Percentiles rank a stretch among this genome's conserved stretches.
These are phyloP conservation scores for Lobosporangium transversale DNA, from an alignment of 192 early-diverging fungal species.

Conservation along the genomic window DNA sequence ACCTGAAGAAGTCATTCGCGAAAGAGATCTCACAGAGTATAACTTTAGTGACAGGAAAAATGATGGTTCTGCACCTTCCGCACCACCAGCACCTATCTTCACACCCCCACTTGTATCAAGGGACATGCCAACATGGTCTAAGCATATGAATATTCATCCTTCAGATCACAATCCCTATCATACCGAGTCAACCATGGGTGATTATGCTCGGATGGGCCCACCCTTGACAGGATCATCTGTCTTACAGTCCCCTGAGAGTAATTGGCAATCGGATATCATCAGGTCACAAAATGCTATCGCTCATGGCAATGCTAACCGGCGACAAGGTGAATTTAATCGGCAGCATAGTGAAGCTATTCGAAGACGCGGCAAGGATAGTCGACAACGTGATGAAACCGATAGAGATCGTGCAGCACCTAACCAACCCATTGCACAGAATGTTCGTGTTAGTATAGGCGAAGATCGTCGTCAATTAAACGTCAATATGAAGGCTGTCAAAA, in stretches of 20 bases:
- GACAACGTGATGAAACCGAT: background rate
- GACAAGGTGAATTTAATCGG: background rate
- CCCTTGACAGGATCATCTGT: too few species aligned
- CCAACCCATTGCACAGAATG: too few species aligned
- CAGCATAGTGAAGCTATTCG: too few species aligned
- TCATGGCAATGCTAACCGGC: background rate
- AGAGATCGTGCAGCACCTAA: background rate
- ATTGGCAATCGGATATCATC: too few species aligned
- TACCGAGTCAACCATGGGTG: background rate
- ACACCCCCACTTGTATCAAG: conserved; percentile 10
- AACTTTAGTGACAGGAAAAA: conserved; percentile 35
- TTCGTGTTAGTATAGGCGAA: too few species aligned
- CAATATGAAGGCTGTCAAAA: background rate
- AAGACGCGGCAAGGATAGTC: background rate
- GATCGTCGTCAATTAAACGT: too few species aligned
- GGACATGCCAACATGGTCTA: conserved; percentile 11
- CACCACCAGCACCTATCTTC: conserved; percentile 13
- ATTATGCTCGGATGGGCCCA: too few species aligned
- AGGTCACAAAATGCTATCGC: background rate
- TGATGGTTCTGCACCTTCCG: conserved; percentile 22
- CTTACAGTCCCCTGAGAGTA: too few species aligned
- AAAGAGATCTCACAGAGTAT: conserved; percentile 18
- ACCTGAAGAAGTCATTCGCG: background rate
- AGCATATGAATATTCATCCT: background rate
- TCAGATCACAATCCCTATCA: background rate